These are phyloP conservation scores for Erigeron philadelphicus DNA, from an alignment of 140 eudicot genomes.

Conservation along the genomic window DNA sequence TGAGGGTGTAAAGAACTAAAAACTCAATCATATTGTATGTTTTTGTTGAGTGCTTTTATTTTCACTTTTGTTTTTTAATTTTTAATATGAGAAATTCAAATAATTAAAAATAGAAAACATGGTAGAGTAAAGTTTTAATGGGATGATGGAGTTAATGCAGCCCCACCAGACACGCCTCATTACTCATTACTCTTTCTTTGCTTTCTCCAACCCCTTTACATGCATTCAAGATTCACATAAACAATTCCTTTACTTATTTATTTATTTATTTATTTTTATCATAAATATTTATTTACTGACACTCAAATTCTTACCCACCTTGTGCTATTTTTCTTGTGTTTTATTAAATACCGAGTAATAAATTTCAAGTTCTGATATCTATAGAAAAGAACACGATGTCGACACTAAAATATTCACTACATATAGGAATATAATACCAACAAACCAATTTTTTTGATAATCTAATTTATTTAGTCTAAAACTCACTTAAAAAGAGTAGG, in stretches of 20 bases:
- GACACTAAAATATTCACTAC: too few species aligned
- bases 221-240: conserved; percentile 16
- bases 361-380: neutral
- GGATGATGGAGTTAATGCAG: conserved; percentile 34
- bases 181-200: conserved; percentile 30
- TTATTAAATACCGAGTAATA: too few species aligned
- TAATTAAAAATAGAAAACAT: conserved; percentile 1
- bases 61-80: neutral
- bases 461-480: too few species aligned
- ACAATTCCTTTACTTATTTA: conserved; percentile 11
- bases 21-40: conserved; percentile 25
- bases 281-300: neutral
- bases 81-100: neutral
- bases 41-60: neutral
- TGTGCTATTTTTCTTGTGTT: neutral
- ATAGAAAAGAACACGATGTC: neutral
- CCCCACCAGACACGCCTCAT: conserved; percentile 48
- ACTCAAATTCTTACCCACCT: neutral
- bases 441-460: too few species aligned
- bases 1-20: conserved; percentile 27
- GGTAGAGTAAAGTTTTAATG: conserved; percentile 33
- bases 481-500: too few species aligned
- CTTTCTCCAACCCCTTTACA: conserved; percentile 28
- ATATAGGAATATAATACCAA: too few species aligned
- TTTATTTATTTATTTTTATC: neutral